These are phyloP conservation scores for Kregervanrija pseudodelftensis DNA, from an alignment of 805 yeast genomes.

Conservation along the genomic window DNA sequence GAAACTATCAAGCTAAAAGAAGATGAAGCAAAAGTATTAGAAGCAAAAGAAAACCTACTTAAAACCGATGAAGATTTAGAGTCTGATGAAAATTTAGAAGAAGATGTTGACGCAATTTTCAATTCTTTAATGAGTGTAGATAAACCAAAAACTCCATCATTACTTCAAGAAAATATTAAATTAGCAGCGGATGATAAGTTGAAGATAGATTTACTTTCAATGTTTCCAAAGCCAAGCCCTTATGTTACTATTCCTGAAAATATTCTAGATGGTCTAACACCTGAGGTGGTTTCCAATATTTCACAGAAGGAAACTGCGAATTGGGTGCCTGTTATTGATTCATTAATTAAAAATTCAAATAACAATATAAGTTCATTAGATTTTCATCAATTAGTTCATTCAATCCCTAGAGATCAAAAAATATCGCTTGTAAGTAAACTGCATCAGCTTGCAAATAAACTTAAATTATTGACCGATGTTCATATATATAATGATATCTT, in stretches of 20 bases:
- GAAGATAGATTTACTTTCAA: constrained; percentile 1
- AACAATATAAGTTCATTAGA: constrained; percentile 17
- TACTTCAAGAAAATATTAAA: neutral
- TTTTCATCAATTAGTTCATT: constrained; percentile 29
- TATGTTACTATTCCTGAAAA: constrained; percentile 29
- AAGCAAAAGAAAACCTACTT: constrained; percentile 16
- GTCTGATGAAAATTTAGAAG: constrained; percentile 13
- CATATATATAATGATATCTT: constrained; percentile 33
- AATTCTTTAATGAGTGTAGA: constrained; percentile 13
- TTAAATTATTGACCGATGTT: constrained; percentile 25
- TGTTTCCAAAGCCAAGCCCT: constrained; percentile 23
- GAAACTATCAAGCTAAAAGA: constrained; percentile 14
- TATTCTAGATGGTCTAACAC: constrained; percentile 30
- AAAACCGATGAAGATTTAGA: constrained; percentile 12
- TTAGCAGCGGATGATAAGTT: constrained; percentile 3
- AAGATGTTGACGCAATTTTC: constrained; percentile 24
- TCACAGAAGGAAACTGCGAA: constrained; percentile 33
- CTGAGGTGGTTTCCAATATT: constrained; percentile 33
- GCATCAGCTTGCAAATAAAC: constrained; percentile 31
- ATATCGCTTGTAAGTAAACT: constrained; percentile 28
- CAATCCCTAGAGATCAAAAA: constrained; percentile 35
- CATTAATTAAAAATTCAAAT: constrained; percentile 13
- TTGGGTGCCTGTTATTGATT: constrained; percentile 40
- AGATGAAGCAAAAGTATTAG: constrained; percentile 12
- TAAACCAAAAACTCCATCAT: constrained; percentile 7